phyloP scores from a whole-genome alignment of 805 yeast genomes.

The Starmerella floris region DNA sequence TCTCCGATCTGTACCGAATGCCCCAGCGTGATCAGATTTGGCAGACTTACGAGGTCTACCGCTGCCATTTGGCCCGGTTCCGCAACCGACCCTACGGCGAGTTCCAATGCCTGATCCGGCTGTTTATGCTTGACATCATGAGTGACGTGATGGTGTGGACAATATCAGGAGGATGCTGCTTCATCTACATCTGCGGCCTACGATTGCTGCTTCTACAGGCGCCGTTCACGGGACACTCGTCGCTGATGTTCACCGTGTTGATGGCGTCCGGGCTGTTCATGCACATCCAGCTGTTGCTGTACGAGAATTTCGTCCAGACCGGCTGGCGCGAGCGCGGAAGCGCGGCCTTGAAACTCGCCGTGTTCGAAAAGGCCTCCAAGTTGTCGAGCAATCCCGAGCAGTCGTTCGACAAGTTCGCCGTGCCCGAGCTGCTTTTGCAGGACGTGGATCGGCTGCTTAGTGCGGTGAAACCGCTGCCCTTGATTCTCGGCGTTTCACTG shows the following conservation, averaged over 20 bases:
- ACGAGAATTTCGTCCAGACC: background rate
- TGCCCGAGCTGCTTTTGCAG: slow-evolving; percentile 1
- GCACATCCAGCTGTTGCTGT: background rate
- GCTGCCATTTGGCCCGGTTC: background rate
- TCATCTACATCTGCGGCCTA: background rate
- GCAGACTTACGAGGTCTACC: background rate
- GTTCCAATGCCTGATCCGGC: slow-evolving; percentile 1
- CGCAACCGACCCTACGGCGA: background rate
- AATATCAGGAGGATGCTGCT: background rate
- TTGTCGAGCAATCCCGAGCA: background rate
- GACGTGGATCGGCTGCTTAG: slow-evolving; percentile 1
- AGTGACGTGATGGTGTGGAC: slow-evolving; percentile 6
- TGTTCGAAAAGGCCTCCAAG: slow-evolving; percentile 4
- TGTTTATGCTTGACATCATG: slow-evolving; percentile 1
- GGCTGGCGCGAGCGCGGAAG: background rate
- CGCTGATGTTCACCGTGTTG: background rate
- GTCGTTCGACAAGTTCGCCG: background rate
- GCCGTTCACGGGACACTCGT: too few species aligned
- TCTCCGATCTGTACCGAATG: background rate
- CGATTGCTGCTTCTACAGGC: background rate
- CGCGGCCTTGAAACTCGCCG: slow-evolving; percentile 2
- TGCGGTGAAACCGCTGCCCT: background rate
- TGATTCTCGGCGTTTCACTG: background rate
- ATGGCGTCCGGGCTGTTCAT: background rate
- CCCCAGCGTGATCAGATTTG: background rate